phyloP scores from a whole-genome alignment of 306 rosid species.

The Vigna mungo region DNA sequence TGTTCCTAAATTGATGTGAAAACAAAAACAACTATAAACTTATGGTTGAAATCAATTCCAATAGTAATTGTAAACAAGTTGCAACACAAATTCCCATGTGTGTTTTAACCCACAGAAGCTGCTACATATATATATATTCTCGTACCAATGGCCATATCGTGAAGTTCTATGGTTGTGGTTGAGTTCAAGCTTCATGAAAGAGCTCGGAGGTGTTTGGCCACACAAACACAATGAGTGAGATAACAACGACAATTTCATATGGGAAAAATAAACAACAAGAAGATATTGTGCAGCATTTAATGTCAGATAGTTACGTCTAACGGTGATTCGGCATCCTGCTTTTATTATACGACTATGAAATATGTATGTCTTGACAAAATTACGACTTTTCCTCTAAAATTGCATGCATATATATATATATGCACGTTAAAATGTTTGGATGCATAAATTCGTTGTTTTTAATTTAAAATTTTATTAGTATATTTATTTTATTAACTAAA shows the following conservation, averaged over 20 bases:
- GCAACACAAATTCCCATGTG: constrained; percentile 44
- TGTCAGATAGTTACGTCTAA: constrained; percentile 4
- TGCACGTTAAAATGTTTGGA: not conserved
- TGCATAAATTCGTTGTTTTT: not conserved
- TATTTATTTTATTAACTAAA: no score
- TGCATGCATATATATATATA: not conserved
- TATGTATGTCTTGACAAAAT: not conserved
- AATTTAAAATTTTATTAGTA: not conserved
- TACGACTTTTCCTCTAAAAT: not conserved
- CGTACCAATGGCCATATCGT: constrained; percentile 7
- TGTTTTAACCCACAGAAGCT: constrained; percentile 30
- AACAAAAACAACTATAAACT: not conserved
- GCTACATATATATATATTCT: not conserved
- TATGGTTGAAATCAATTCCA: no score
- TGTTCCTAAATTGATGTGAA: constrained; percentile 28
- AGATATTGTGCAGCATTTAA: constrained; percentile 17
- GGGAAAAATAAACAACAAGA: constrained; percentile 12
- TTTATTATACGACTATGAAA: not conserved
- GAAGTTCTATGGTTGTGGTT: constrained; percentile 38
- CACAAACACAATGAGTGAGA: constrained; percentile 22
- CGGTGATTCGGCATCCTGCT: not conserved
- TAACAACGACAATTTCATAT: constrained; percentile 16
- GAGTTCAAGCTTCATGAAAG: constrained; percentile 1
- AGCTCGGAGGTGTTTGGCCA: constrained; percentile 19
- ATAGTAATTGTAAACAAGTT: not conserved